Evolutionary conservation across 2,329 filamentous ascomycete species (phyloP), one percentile per base, ranked within the genome.

Genomic region (Exophiala spinifera): DNA sequence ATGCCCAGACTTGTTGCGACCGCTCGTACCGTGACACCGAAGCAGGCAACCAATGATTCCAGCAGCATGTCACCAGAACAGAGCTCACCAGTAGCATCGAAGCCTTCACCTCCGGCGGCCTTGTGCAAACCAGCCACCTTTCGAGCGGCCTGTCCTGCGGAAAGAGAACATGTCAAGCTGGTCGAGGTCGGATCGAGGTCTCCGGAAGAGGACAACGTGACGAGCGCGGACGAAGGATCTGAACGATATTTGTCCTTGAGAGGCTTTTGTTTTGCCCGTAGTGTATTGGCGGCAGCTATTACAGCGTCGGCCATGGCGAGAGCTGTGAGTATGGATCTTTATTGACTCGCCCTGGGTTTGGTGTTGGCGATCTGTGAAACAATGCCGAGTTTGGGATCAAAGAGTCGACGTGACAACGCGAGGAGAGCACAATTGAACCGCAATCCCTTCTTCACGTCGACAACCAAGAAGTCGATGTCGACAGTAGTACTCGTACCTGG

Each of bases 21-120:
- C 8, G 76, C 76, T 59, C 77, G 77, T 21, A 79, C 66, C n/a
- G 76, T 78, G 3, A 78, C 76, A 20, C 76, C 76, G 1, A 76
- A 73, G 63, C 76, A 78, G 3, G 76, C 76, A 3, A 79, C 76
- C 1, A 78, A 68, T 0, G 75, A 75, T 53, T 78, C 76, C 11
- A 78, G 70, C 11, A 79, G 67, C 74, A 78, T 76, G 60, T 78
- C 75, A 11, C 76, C 76, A 0, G 70, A 73, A 67, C 76, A 79
- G 1, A 78, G 68, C 58, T 78, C 75, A 51, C 76, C 75, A 1
- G 72, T 75, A 3, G 53, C 57, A 49, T 63, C 61, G 46, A 79
- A 70, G 14, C 68, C 71, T n/a, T 70, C 68, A 36, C 76, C 76
- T 34, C 76, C 76, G 2, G 76, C 76, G 59, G 72, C 73, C 40